Conservation (phyloP, 2,329 filamentous ascomycete species). For the Aspergillus neotritici region DNA sequence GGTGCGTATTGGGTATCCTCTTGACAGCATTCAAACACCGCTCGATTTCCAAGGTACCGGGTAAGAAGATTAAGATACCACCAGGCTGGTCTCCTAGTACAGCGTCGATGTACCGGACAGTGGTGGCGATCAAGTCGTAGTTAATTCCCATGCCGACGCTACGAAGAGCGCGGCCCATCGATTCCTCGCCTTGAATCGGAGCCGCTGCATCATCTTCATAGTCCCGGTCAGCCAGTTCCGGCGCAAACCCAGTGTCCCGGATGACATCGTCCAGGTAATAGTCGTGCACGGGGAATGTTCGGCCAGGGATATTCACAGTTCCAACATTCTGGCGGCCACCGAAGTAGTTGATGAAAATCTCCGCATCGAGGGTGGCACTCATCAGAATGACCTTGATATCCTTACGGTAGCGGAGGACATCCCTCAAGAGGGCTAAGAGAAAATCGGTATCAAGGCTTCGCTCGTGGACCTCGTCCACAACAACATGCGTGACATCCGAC, state of each 20-base stretch:
- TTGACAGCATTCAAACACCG: constrained; percentile 66
- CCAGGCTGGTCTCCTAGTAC: constrained; percentile 69
- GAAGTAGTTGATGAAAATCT: constrained; percentile 81
- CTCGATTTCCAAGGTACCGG: constrained; percentile 87
- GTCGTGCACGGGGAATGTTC: constrained; percentile 85
- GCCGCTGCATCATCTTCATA: constrained; percentile 32
- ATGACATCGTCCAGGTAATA: constrained; percentile 86
- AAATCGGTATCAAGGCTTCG: constrained; percentile 93
- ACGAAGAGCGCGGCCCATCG: constrained; percentile 64
- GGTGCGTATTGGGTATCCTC: constrained; percentile 62
- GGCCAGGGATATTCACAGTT: constrained; percentile 76
- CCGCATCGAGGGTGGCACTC: constrained; percentile 90
- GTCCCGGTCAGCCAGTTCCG: constrained; percentile 26
- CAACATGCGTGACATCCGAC: constrained; percentile 85
- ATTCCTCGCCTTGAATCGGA: constrained; percentile 43
- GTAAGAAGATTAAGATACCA: constrained; percentile 91
- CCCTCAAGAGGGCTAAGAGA: constrained; percentile 75
- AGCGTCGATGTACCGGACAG: constrained; percentile 73
- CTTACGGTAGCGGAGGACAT: constrained; percentile 67
- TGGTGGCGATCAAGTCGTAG: constrained; percentile 76
- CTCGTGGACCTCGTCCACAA: constrained; percentile 96
- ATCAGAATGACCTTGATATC: constrained; percentile 89
- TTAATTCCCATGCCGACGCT: constrained; percentile 79
- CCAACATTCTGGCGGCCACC: constrained; percentile 65
- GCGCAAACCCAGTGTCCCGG: constrained; percentile 66